A percentile compares a stretch with the other conserved stretches of the same genome.
phyloP scores from a whole-genome alignment of 202 grass and related monocot species.

The Schoenoplectus tabernaemontani region DNA sequence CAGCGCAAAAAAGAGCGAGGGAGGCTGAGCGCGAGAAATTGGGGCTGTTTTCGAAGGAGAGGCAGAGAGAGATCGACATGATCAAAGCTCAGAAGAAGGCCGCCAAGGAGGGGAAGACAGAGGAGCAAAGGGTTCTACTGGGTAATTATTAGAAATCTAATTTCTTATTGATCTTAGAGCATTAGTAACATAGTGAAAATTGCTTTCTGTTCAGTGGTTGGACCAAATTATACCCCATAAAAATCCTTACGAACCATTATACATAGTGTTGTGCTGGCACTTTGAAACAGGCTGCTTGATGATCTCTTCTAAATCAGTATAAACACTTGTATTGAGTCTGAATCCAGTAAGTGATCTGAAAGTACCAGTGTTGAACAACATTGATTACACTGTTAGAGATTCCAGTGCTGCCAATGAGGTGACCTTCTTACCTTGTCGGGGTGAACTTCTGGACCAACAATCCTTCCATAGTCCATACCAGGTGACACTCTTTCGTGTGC shows the following conservation, averaged over 20 bases:
- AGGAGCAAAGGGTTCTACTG: conserved; percentile 33
- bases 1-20: conserved; percentile 42
- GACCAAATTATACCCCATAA: background rate
- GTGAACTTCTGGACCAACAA: background rate
- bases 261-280: background rate
- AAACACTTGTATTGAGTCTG: background rate
- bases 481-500: background rate
- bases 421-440: background rate
- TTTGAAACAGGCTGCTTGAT: background rate
- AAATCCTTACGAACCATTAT: background rate
- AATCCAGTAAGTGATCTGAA: background rate
- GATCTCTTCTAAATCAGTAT: background rate
- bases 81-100: conserved; percentile 55
- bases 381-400: background rate
- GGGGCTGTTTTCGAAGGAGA: conserved; percentile 68
- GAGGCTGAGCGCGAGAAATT: conserved; percentile 75
- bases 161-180: background rate
- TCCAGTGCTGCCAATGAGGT: background rate
- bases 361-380: background rate
- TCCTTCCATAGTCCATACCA: background rate
- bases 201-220: background rate
- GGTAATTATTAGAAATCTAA: conserved; percentile 11
- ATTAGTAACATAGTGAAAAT: background rate
- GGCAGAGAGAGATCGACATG: conserved; percentile 61
- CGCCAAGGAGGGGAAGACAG: conserved; percentile 28